phyloP scores from a whole-genome alignment of 306 rosid species.

The Carpinus fangiana region DNA sequence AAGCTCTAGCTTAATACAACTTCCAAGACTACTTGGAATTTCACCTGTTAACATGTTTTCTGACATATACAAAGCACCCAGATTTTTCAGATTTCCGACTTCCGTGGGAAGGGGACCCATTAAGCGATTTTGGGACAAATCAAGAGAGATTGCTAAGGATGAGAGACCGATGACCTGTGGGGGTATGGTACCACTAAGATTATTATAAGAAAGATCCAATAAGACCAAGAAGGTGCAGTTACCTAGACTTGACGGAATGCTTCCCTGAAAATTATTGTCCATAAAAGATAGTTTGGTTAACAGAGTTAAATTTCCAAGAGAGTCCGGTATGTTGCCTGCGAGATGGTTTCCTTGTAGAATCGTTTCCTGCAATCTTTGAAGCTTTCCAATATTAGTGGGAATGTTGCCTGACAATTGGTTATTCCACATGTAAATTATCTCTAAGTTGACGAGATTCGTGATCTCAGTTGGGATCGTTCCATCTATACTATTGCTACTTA shows the following conservation, averaged over 20 bases:
- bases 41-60: too few relatives aligned
- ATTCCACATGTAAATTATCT: neutral
- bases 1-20: neutral
- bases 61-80: neutral
- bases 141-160: neutral
- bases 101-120: neutral
- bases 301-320: neutral
- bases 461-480: too few relatives aligned
- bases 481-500: too few relatives aligned
- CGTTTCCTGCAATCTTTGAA: neutral
- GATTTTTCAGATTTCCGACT: neutral
- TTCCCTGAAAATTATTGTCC: neutral
- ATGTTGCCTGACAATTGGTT: neutral
- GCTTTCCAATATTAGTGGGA: neutral
- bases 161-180: neutral
- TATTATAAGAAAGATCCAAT: neutral
- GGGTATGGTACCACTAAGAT: neutral
- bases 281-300: rapidly evolving
- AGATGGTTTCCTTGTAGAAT: rapidly evolving
- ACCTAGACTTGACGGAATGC: neutral
- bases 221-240: neutral
- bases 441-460: neutral
- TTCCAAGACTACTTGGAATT: neutral
- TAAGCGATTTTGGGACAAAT: neutral
- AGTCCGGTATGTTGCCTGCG: neutral